Conservation (phyloP, 805 yeast species). For the Cyberlindnera euphorbiiphila region DNA sequence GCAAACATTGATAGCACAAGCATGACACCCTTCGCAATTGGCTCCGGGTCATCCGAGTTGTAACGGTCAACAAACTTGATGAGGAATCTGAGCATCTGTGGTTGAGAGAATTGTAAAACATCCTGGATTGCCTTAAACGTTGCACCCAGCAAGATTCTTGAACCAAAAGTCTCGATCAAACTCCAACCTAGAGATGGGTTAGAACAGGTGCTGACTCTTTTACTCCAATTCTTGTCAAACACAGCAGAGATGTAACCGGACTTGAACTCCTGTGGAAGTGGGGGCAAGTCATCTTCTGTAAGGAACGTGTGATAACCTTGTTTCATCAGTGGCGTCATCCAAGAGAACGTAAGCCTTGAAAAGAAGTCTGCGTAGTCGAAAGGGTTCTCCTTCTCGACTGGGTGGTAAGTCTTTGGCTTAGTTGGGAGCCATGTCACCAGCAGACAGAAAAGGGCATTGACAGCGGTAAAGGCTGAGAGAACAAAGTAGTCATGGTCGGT, state of each 20-base stretch:
- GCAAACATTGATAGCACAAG: conserved; percentile 72
- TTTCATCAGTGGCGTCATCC: conserved; percentile 90
- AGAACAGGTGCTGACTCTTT: conserved; percentile 46
- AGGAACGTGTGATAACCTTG: conserved; percentile 64
- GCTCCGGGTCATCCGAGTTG: conserved; percentile 38
- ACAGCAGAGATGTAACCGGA: conserved; percentile 47
- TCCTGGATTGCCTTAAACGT: conserved; percentile 75
- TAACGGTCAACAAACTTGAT: conserved; percentile 55
- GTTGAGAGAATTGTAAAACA: conserved; percentile 76
- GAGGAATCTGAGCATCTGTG: conserved; percentile 67
- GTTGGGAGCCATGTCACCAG: conserved; percentile 37
- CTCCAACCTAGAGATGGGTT: conserved; percentile 57
- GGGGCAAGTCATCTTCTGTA: conserved; percentile 67
- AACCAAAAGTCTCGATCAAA: conserved; percentile 65
- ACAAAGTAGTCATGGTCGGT: conserved; percentile 24
- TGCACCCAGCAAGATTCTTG: conserved; percentile 64
- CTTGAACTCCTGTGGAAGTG: conserved; percentile 64
- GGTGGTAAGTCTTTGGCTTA: conserved; percentile 38
- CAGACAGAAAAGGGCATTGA: conserved; percentile 31
- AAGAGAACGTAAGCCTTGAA: conserved; percentile 73
- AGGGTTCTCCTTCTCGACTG: conserved; percentile 33
- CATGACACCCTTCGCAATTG: conserved; percentile 71
- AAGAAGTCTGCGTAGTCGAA: conserved; percentile 56
- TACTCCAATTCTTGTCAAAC: conserved; percentile 60
- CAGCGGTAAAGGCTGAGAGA: conserved; percentile 31